phyloP scores from a whole-genome alignment of 1,284 basidiomycete species.

The Leccinum fallax region DNA sequence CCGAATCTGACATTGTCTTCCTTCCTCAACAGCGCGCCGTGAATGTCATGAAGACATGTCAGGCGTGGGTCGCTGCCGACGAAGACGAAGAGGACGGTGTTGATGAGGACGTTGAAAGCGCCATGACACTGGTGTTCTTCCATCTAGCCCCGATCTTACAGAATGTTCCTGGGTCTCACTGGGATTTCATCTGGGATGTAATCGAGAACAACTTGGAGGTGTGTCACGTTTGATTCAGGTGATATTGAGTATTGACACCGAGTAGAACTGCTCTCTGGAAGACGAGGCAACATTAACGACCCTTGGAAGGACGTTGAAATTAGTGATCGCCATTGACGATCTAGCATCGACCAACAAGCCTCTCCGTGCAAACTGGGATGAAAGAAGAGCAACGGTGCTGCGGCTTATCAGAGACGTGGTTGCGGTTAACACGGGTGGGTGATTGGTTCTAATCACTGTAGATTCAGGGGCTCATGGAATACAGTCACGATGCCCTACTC shows the following conservation, averaged over 20 bases:
- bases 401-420: conserved; percentile 63
- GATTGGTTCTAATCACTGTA: neutral
- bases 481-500: conserved; percentile 41
- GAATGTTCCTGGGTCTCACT: conserved; percentile 84
- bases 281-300: conserved; percentile 63
- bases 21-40: conserved; percentile 86
- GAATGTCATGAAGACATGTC: conserved; percentile 86
- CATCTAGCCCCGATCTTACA: conserved; percentile 89
- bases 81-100: conserved; percentile 56
- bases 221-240: conserved; percentile 22
- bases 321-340: conserved; percentile 74
- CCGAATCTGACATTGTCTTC: conserved; percentile 82
- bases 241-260: neutral
- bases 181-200: conserved; percentile 92
- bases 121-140: conserved; percentile 75
- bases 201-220: conserved; percentile 90
- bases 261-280: conserved; percentile 61
- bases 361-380: conserved; percentile 71
- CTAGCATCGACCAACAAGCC: conserved; percentile 73
- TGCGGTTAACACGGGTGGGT: conserved; percentile 50
- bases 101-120: conserved; percentile 70
- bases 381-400: conserved; percentile 55
- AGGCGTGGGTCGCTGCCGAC: conserved; percentile 81
- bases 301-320: conserved; percentile 67
- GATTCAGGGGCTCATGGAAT: conserved; percentile 3